These are phyloP conservation scores for Penicillium janthinellum DNA, from an alignment of 2,329 filamentous ascomycete genomes.

Conservation along the genomic window DNA sequence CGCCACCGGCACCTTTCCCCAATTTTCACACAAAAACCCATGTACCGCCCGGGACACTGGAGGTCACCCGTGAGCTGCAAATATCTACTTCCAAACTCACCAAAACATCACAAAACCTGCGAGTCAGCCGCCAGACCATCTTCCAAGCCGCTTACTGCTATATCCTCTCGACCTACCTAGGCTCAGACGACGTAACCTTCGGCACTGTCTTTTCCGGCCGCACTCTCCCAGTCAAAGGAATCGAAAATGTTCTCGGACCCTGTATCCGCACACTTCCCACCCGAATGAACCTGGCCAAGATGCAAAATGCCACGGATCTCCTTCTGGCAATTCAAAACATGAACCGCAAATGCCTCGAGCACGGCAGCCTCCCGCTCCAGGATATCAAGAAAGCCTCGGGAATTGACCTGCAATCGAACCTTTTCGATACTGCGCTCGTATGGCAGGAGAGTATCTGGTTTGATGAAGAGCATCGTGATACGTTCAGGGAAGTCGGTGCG, in stretches of 20 bases:
- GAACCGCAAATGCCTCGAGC: constrained; percentile 66
- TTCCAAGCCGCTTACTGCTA: constrained; percentile 73
- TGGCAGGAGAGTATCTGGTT: constrained; percentile 73
- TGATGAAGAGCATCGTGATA: constrained; percentile 36
- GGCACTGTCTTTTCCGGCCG: constrained; percentile 83
- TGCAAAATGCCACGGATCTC: constrained; percentile 60
- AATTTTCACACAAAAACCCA: constrained; percentile 54
- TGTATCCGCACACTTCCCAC: constrained; percentile 76
- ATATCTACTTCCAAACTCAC: constrained; percentile 40
- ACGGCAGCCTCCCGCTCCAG: constrained; percentile 65
- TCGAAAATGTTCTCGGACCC: constrained; percentile 77
- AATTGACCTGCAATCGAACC: constrained; percentile 51
- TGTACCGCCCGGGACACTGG: constrained; percentile 29
- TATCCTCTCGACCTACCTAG: constrained; percentile 66
- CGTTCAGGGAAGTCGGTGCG: constrained; percentile 60
- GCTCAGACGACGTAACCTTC: constrained; percentile 67
- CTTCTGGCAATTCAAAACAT: constrained; percentile 63
- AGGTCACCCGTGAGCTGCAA: constrained; percentile 34
- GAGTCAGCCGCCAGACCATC: constrained; percentile 67
- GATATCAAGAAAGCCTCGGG: constrained; percentile 68
- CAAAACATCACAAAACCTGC: constrained; percentile 42
- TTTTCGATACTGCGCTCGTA: constrained; percentile 80
- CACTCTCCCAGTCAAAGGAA: constrained; percentile 67
- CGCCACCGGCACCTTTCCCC: constrained; percentile 59
- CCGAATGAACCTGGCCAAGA: constrained; percentile 60